Conservation (phyloP, 1,139 yeast genomes). For the Magnusiomyces paraingens region DNA sequence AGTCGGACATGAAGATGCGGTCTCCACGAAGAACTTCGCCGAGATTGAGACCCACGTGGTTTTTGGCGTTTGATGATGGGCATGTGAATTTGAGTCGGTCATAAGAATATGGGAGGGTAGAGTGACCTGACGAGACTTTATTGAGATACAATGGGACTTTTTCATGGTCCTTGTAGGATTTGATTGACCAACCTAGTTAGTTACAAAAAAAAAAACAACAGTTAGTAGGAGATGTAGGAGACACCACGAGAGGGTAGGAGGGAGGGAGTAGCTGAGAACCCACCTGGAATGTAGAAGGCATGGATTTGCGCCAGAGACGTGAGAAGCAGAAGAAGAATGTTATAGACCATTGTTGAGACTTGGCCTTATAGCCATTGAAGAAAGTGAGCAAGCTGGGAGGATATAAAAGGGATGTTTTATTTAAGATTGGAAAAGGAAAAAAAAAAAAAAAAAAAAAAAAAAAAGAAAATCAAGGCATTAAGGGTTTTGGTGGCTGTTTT, state of each 20-base stretch:
- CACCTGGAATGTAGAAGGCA: conserved; percentile 15
- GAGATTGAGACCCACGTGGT: conserved; percentile 60
- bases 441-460: background rate
- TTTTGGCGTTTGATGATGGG: conserved; percentile 48
- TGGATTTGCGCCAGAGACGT: conserved; percentile 8
- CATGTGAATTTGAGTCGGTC: conserved; percentile 77
- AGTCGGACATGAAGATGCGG: conserved; percentile 69
- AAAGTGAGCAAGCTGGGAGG: background rate
- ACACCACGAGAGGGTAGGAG: background rate
- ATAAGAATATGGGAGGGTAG: conserved; percentile 74
- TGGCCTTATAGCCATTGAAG: background rate
- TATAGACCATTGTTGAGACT: background rate
- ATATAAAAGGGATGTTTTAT: background rate
- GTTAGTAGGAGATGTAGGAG: background rate
- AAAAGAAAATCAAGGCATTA: background rate
- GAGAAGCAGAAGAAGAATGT: background rate
- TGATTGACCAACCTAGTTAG: conserved; percentile 27
- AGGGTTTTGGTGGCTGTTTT: background rate
- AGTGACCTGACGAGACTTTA: conserved; percentile 68
- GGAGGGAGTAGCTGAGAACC: too few species aligned
- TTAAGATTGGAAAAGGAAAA: background rate
- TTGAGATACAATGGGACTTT: conserved; percentile 65
- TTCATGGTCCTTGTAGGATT: conserved; percentile 44
- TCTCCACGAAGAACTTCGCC: conserved; percentile 82
- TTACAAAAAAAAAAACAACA: background rate